Evolutionary conservation across 495 filamentous ascomycete species (phyloP).

Genomic region (Clavariopsis aquatica): DNA sequence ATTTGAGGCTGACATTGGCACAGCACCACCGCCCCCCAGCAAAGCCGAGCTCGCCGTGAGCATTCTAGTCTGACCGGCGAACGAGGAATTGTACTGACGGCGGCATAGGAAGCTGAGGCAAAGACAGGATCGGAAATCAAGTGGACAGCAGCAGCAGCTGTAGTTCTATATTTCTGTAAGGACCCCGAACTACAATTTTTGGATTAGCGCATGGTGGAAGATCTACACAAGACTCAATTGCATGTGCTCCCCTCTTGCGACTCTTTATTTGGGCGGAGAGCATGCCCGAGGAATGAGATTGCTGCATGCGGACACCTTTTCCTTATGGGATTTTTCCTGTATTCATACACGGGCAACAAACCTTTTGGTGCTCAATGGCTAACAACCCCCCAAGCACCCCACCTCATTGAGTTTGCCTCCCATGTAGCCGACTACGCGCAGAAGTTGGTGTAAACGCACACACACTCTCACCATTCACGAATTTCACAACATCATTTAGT

Average conservation of each 20-base stretch:
- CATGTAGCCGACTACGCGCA: too few relatives aligned
- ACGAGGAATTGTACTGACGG: neutral
- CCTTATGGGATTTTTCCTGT: neutral
- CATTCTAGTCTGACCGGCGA: neutral
- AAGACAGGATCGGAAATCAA: conserved; percentile 66
- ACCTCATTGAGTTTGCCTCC: conserved; percentile 77
- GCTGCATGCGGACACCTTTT: neutral
- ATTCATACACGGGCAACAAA: too few relatives aligned
- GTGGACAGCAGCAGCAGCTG: conserved; percentile 61
- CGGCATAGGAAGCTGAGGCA: conserved; percentile 60
- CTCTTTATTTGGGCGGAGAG: neutral
- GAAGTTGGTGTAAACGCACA: conserved; percentile 64
- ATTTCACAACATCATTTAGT: neutral
- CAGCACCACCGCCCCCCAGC: conserved; percentile 34
- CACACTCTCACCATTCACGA: neutral
- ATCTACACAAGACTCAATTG: too few relatives aligned
- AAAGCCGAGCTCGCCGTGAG: conserved; percentile 39
- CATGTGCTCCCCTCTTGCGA: conserved; percentile 43
- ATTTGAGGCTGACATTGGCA: conserved; percentile 10
- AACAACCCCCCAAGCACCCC: conserved; percentile 58
- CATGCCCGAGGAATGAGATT: conserved; percentile 10
- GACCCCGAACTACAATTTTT: too few relatives aligned
- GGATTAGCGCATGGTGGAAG: too few relatives aligned
- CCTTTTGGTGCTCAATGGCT: neutral
- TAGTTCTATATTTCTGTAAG: conserved; percentile 79